phyloP scores from a whole-genome alignment of 495 filamentous ascomycete species.

The Venustampulla echinocandica region DNA sequence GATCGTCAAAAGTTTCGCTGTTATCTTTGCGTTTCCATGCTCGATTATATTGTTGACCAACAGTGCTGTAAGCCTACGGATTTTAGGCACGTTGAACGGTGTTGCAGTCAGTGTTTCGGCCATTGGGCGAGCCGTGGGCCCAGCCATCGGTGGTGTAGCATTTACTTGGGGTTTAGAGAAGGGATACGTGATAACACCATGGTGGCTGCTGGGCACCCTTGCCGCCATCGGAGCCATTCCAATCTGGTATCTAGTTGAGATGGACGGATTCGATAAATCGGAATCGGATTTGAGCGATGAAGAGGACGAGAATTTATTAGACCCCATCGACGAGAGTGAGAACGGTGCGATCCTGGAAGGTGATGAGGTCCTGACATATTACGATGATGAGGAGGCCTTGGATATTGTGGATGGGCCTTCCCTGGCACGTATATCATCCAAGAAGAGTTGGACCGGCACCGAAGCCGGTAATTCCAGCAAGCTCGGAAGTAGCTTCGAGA shows the following conservation, averaged over 20 bases:
- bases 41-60: constrained; percentile 88
- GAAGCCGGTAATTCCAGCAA: background rate
- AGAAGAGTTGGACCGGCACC: background rate
- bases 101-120: constrained; percentile 73
- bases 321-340: constrained; percentile 21
- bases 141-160: constrained; percentile 53
- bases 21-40: constrained; percentile 80
- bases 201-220: constrained; percentile 62
- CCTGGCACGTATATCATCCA: background rate
- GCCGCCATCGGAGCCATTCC: constrained; percentile 55
- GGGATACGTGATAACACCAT: constrained; percentile 67
- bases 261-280: constrained; percentile 54
- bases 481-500: constrained; percentile 1
- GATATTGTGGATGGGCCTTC: constrained; percentile 14
- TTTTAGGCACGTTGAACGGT: constrained; percentile 85
- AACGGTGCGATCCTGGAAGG: constrained; percentile 23
- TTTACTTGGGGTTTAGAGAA: constrained; percentile 64
- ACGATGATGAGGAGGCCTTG: constrained; percentile 23
- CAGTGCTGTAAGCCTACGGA: constrained; percentile 59
- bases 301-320: constrained; percentile 27
- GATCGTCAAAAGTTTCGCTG: constrained; percentile 57
- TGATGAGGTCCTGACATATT: constrained; percentile 11
- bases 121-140: constrained; percentile 68
- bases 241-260: constrained; percentile 63
- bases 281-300: constrained; percentile 21